Base-by-base conservation (phyloP, 805 yeast genomes). In the Starmerella vaccinii region DNA sequence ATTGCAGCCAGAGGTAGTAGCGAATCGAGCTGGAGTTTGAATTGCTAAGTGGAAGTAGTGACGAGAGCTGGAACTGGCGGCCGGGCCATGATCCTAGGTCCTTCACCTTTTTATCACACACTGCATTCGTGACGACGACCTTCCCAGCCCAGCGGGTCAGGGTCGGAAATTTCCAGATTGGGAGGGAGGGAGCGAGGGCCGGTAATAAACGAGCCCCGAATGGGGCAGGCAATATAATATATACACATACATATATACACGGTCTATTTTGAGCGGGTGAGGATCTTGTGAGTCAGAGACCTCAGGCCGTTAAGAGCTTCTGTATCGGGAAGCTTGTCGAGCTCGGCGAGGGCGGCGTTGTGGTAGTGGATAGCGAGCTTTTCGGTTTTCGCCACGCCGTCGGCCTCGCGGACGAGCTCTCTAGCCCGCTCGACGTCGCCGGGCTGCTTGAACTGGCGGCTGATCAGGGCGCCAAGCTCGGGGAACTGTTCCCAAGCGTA, bases 401-500 rank as follows among this genome's bases (percentile, higher is more conserved):
- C 70, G 54, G 82, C 77, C 56, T 74, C 73, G 45, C 72, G 71
- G 10, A 92, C 97, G 7, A 87, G 82, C 37, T 70, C 69, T 29
- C 88, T 75, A 1, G 97, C 94, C n/a, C 71, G 67, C 58, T 84
- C 87, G 33, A 90, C 82, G 65, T 92, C 98, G 4, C 95, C 95
- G 1, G 80, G 78, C 51, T 77, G 69, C 42, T 76, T 73, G 66
- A 92, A 92, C 66, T 90, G 87, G 53, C 97, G 77, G 22, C 78
- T 79, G 59, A 92, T 88, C 61, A 90, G 67, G 33, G 78, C 80
- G 2, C 97, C 97, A 44, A 92, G 72, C 51, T 81, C 83, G 0
- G 95, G 95, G 60, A 78, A 80, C 61, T 82, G 78, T 61, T 77
- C 80, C 98, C 98, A 92, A 1, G 98, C 97, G 67, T 76, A 92